Conservation (phyloP, 495 filamentous ascomycete species). For the Penicillium coffeae region DNA sequence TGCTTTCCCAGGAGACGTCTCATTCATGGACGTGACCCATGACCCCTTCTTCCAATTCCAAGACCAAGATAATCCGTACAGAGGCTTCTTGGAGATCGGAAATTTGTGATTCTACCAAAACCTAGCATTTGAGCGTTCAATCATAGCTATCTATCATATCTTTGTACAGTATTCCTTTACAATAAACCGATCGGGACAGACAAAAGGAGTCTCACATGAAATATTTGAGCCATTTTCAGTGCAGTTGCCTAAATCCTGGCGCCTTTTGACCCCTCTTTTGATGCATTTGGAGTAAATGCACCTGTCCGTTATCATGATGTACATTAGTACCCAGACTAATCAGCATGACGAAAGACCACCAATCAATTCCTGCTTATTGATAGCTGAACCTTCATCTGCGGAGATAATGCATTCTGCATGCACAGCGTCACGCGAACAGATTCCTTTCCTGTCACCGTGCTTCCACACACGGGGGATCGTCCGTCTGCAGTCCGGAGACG, state of each 20-base stretch:
- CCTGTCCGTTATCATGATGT: not conserved
- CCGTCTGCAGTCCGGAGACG: not conserved
- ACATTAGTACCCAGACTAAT: not conserved
- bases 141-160: not conserved
- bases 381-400: not conserved
- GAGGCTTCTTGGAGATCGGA: conserved; percentile 25
- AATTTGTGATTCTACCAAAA: conserved; percentile 15
- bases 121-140: not conserved
- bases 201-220: too few species aligned
- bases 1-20: conserved; percentile 28
- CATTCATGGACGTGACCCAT: conserved; percentile 24
- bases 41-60: conserved; percentile 31
- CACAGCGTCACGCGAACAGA: not conserved
- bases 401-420: not conserved
- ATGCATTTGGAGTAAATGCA: not conserved
- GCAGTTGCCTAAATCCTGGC: too few species aligned
- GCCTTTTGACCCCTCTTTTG: not conserved
- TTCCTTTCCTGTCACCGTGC: not conserved
- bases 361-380: too few species aligned
- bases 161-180: too few species aligned
- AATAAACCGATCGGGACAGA: too few species aligned
- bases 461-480: not conserved
- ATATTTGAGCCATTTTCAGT: too few species aligned
- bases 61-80: conserved; percentile 24
- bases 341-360: not conserved